Percentiles rank a stretch among this genome's conserved stretches.
Conservation (phyloP, 78 protist species). For the Dictyostelium brefeldianum region DNA sequence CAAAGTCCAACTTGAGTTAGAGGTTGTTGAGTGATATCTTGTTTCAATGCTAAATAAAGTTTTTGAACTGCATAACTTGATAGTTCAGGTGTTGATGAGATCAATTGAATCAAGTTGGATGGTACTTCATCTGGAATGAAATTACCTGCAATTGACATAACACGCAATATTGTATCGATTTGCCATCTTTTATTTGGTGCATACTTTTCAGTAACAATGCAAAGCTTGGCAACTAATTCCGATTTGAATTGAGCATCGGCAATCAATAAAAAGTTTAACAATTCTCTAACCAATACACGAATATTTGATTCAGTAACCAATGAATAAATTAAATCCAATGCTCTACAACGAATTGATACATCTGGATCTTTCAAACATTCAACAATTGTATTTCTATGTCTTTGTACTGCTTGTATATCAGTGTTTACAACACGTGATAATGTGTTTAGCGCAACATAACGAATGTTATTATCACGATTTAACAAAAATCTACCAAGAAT, state of each 20-base stretch:
- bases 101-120: slow-evolving; percentile 70
- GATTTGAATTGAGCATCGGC: slow-evolving; percentile 91
- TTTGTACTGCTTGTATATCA: slow-evolving; percentile 96
- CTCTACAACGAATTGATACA: slow-evolving; percentile 97
- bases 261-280: slow-evolving; percentile 84
- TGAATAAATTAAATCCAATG: slow-evolving; percentile 95
- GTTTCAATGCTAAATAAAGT: slow-evolving; percentile 57
- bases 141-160: slow-evolving; percentile 90
- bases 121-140: slow-evolving; percentile 90
- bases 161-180: slow-evolving; percentile 93
- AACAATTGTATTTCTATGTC: slow-evolving; percentile 96
- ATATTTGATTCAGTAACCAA: slow-evolving; percentile 94
- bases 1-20: slow-evolving; percentile 84
- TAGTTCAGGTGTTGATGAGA: slow-evolving; percentile 75
- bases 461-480: slow-evolving; percentile 96
- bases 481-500: slow-evolving; percentile 97
- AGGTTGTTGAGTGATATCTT: slow-evolving; percentile 82
- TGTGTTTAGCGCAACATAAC: slow-evolving; percentile 94
- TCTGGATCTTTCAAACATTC: slow-evolving; percentile 99
- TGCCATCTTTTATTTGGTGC: slow-evolving; percentile 97
- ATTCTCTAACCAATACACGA: slow-evolving; percentile 85
- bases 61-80: slow-evolving; percentile 88
- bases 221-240: slow-evolving; percentile 86
- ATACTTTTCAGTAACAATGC: slow-evolving; percentile 88
- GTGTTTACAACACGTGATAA: slow-evolving; percentile 86